phyloP scores from a whole-genome alignment of 169 alveolate genomes.

The Plasmodium knowlesi region DNA sequence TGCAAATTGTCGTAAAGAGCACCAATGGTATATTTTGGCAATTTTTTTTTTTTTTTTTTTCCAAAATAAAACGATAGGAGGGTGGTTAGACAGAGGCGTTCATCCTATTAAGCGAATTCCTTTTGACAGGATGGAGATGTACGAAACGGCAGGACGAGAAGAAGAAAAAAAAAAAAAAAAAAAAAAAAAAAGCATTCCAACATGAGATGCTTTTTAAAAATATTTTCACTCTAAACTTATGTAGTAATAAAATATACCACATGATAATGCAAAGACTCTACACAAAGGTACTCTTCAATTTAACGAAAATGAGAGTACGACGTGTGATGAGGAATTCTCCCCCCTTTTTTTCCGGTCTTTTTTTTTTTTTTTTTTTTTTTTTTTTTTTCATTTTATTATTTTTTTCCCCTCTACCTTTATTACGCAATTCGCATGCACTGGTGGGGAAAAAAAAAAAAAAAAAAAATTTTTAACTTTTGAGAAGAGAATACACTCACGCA shows the following conservation, averaged over 20 bases:
- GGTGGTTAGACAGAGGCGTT: neutral
- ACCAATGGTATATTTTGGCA: neutral
- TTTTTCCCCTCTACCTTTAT: neutral
- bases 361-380: neutral
- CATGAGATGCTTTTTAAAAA: neutral
- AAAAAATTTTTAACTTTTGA: neutral
- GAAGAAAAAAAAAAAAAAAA: neutral
- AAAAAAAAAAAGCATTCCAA: neutral
- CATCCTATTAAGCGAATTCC: neutral
- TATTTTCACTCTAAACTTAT: neutral
- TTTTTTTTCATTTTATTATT: neutral
- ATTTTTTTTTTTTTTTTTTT: neutral
- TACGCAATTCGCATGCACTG: neutral
- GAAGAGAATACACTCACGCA: neutral
- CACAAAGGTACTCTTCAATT: neutral
- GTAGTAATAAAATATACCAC: neutral
- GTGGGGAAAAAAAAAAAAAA: neutral
- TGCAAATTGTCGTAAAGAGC: neutral
- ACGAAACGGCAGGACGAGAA: neutral
- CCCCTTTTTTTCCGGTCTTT: neutral
- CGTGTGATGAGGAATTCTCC: neutral
- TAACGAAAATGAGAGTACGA: neutral
- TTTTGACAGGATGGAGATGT: neutral
- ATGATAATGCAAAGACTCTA: neutral
- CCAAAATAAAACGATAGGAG: neutral